Conservation (phyloP, 352 stramenopile species). For the Phytophthora chlamydospora region DNA sequence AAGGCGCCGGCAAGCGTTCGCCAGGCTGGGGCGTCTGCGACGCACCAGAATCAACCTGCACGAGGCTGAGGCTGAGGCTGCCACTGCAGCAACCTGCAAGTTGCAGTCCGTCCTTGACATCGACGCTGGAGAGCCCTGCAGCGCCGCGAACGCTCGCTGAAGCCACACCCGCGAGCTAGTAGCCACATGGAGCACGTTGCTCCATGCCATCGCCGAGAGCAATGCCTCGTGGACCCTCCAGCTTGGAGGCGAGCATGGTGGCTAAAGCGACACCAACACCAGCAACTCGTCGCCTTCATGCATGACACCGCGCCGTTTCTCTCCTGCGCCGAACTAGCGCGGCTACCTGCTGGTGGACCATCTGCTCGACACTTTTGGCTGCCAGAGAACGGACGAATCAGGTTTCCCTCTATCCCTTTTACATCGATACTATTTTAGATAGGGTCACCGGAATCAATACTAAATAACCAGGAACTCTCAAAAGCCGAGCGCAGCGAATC, state of each 20-base stretch:
- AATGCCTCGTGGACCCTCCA: too few species aligned
- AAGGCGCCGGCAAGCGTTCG: conserved; percentile 25
- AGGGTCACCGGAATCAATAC: too few species aligned
- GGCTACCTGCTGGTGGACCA: conserved; percentile 16
- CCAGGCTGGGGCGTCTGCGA: conserved; percentile 9
- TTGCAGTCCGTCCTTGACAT: background rate
- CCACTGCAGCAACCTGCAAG: background rate
- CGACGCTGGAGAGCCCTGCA: background rate
- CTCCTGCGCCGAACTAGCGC: conserved; percentile 12
- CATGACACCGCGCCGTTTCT: conserved; percentile 12
- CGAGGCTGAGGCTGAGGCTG: conserved; percentile 1
- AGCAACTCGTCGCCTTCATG: conserved; percentile 9
- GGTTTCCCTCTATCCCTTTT: background rate
- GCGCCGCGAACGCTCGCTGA: conserved; percentile 16
- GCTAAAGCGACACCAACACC: too few species aligned
- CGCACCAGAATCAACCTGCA: conserved; percentile 12
- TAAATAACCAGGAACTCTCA: too few species aligned
- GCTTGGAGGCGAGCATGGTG: too few species aligned
- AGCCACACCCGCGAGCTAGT: background rate
- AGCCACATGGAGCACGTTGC: too few species aligned
- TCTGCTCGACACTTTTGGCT: conserved; percentile 1
- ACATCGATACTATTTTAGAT: background rate
- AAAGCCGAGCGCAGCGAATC: too few species aligned
- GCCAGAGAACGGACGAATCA: too few species aligned
- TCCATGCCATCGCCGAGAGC: too few species aligned